A percentile compares a stretch with the other conserved stretches of the same genome.
These are phyloP conservation scores for Celoporthe dispersa DNA, from an alignment of 2,329 filamentous ascomycete genomes.

Conservation along the genomic window DNA sequence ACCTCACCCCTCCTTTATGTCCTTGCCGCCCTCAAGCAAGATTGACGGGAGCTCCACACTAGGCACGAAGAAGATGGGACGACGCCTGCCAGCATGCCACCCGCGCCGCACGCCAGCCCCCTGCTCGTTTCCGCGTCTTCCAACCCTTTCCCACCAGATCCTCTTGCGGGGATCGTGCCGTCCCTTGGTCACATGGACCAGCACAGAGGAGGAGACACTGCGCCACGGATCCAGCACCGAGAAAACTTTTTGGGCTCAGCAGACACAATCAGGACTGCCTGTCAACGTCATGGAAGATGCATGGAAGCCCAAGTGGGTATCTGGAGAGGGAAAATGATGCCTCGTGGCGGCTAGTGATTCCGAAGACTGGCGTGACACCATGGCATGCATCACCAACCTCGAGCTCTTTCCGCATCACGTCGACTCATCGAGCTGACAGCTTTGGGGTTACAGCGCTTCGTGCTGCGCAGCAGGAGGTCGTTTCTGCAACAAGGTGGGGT, in stretches of 20 bases:
- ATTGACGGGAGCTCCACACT: slow-evolving; percentile 11
- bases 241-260: slow-evolving; percentile 5
- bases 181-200: slow-evolving; percentile 11
- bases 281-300: slow-evolving; percentile 18
- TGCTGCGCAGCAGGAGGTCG: background rate
- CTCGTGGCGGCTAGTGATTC: slow-evolving; percentile 15
- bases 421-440: background rate
- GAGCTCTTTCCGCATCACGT: background rate
- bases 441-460: slow-evolving; percentile 3
- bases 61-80: background rate
- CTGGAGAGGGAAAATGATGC: background rate
- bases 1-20: background rate
- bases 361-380: background rate
- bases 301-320: slow-evolving; percentile 21
- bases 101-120: background rate
- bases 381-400: slow-evolving; percentile 5
- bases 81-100: slow-evolving; percentile 13
- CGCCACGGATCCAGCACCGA: slow-evolving; percentile 5
- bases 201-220: background rate
- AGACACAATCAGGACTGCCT: background rate
- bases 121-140: slow-evolving; percentile 3
- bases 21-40: slow-evolving; percentile 14
- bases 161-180: slow-evolving; percentile 14
- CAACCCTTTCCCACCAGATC: slow-evolving; percentile 23
- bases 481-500: background rate